Evolutionary conservation across 169 alveolate species (phyloP).

Genomic region (Plasmodium sp.): DNA sequence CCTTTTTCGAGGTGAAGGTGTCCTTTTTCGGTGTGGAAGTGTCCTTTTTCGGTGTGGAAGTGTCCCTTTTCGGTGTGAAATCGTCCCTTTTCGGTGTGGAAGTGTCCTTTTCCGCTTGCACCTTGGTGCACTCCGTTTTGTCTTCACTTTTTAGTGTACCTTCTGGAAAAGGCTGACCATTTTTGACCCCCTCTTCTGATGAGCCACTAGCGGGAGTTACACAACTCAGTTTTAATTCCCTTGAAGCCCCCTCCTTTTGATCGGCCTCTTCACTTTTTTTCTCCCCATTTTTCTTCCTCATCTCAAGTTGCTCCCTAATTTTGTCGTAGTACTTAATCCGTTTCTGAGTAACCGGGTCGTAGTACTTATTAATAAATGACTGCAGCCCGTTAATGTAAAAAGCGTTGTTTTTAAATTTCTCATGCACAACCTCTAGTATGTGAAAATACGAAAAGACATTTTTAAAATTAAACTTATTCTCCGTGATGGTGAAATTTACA

Average conservation of each 20-base stretch:
- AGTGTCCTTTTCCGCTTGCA: neutral
- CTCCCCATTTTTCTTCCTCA: slow-evolving; percentile 32
- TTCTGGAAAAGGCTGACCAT: neutral
- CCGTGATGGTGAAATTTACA: slow-evolving; percentile 68
- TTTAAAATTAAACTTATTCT: slow-evolving; percentile 63
- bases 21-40: neutral
- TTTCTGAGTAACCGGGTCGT: slow-evolving; percentile 64
- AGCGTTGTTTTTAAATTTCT: slow-evolving; percentile 45
- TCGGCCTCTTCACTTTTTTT: neutral
- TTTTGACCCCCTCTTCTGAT: neutral
- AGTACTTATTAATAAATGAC: slow-evolving; percentile 71
- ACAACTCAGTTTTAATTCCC: neutral
- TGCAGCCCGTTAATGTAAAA: slow-evolving; percentile 70
- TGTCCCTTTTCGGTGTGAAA: neutral
- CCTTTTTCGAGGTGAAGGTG: neutral
- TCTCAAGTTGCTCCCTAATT: slow-evolving; percentile 22
- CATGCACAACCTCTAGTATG: slow-evolving; percentile 73
- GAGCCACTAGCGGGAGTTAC: neutral
- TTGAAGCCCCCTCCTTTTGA: neutral
- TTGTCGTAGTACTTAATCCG: slow-evolving; percentile 62
- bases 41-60: neutral
- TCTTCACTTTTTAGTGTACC: neutral
- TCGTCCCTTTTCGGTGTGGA: neutral
- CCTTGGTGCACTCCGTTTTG: neutral
- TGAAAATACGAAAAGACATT: slow-evolving; percentile 73